Base-by-base conservation (phyloP, 352 stramenopile genomes). In the Phytopythium cucurbitacearum region DNA sequence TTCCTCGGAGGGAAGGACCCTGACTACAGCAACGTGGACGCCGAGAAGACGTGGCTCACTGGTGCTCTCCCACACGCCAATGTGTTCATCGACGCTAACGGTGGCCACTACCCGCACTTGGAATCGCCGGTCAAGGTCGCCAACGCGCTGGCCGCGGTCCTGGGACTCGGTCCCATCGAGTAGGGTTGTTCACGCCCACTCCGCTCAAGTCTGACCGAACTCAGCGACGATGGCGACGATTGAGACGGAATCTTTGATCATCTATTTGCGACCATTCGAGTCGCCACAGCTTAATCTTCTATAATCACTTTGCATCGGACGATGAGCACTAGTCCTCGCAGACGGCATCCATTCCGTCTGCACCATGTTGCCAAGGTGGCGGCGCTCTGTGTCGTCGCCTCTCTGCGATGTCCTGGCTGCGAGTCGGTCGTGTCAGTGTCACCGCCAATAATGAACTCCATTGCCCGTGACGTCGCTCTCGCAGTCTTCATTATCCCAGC, bases 1-100 rank as follows among this genome's bases (percentile, higher is more conserved):
- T 71, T 77, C 53, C 66, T 73, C 39, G 68, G 68, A 7, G 15
- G 48, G 4, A 69, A 73, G 15, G 69, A 78, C 43, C 65, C 65
- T 5, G 68, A 78, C 59, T 73, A 65, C 37, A 35, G 44, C n/a
- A 40, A 70, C 35, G 39, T 71, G n/a, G 47, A 69, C 15, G 62
- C 32, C 10, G 68, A 77, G 36, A 42, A 71, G 33, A 40, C 54
- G 35, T 74, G 68, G 68, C 59, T 77, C 44, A 63, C 57, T 12
- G 16, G 21, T 13, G 45, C 48, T n/a, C 46, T 74, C 3, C 62
- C 68, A 7, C 56, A 61, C 48, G 48, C 60, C 15, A 47, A 46
- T 11, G 53, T 32, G 35, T 57, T 60, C 8, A 43, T 69, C 36
- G 48, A 67, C 34, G 48, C 40, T 10, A 46, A 74, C 4, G 65